Conservation (phyloP, 305 asterid species). For the Fraxinus greggii region DNA sequence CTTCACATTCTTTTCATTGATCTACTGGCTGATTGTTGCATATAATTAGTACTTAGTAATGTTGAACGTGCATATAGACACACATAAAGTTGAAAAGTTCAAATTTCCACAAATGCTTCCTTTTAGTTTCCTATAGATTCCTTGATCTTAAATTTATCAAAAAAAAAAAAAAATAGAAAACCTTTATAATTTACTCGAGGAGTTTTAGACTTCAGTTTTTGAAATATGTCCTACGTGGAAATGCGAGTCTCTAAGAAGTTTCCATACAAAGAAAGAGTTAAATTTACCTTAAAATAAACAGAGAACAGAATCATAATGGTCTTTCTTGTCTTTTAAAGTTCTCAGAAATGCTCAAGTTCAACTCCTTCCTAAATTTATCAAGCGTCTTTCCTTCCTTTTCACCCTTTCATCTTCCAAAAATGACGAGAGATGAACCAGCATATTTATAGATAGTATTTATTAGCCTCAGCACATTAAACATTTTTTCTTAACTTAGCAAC, state of each 20-base stretch:
- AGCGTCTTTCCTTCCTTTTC: neutral
- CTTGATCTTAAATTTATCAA: neutral
- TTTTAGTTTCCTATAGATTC: neutral
- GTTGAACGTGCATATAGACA: neutral
- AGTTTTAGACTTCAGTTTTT: neutral
- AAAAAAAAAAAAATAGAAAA: neutral
- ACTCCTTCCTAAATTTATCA: neutral
- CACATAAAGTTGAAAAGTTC: neutral
- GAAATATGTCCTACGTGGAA: neutral
- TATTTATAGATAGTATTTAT: neutral
- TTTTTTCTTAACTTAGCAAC: slow-evolving; percentile 8
- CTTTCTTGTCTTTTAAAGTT: neutral
- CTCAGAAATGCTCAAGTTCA: neutral
- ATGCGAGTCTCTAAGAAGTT: neutral
- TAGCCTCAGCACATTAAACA: neutral
- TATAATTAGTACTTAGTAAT: neutral
- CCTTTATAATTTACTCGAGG: neutral
- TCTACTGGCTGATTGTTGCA: neutral
- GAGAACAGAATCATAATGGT: neutral
- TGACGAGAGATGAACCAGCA: slow-evolving; percentile 5
- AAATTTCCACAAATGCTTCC: neutral
- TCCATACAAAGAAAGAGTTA: neutral
- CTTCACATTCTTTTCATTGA: neutral
- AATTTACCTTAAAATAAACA: neutral
- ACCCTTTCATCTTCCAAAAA: slow-evolving; percentile 20